Percentiles rank a stretch among this genome's conserved stretches.
Conservation (phyloP, 345 rosid genomes). For the Syzygium aqueum region DNA sequence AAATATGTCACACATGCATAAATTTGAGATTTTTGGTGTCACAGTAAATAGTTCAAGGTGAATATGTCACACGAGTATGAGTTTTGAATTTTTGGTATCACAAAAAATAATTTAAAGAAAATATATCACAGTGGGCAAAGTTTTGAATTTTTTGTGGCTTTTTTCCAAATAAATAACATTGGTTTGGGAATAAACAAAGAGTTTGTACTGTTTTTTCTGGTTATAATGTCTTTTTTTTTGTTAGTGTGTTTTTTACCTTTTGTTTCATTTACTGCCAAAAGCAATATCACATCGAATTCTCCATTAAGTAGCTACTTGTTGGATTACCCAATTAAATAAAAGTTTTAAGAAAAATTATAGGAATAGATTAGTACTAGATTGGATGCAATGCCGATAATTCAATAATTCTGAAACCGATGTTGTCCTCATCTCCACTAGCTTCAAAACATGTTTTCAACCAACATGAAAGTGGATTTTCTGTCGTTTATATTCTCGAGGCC, state of each 20-base stretch:
- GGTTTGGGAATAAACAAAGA: too few relatives aligned
- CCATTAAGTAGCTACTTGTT: not conserved
- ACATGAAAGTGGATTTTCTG: not conserved
- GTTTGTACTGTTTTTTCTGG: not conserved
- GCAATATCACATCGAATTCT: not conserved
- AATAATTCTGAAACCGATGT: not conserved
- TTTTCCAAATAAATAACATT: too few relatives aligned
- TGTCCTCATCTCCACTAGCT: not conserved
- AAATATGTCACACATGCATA: too few relatives aligned
- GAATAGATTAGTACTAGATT: not conserved
- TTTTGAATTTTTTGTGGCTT: too few relatives aligned
- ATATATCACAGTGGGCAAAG: too few relatives aligned
- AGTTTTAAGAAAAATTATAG: not conserved
- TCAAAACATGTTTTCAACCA: not conserved
- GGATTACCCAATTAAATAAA: not conserved
- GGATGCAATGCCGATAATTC: not conserved
- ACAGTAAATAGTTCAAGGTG: too few relatives aligned
- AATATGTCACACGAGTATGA: too few relatives aligned
- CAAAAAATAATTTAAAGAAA: too few relatives aligned
- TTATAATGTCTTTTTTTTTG: not conserved
- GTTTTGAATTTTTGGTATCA: too few relatives aligned
- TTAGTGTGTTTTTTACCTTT: not conserved
- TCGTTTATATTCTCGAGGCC: not conserved
- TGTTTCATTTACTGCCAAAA: not conserved
- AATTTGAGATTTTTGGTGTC: too few relatives aligned